Base-by-base conservation (phyloP, 352 stramenopile species). In the Plasmopara viticola region DNA sequence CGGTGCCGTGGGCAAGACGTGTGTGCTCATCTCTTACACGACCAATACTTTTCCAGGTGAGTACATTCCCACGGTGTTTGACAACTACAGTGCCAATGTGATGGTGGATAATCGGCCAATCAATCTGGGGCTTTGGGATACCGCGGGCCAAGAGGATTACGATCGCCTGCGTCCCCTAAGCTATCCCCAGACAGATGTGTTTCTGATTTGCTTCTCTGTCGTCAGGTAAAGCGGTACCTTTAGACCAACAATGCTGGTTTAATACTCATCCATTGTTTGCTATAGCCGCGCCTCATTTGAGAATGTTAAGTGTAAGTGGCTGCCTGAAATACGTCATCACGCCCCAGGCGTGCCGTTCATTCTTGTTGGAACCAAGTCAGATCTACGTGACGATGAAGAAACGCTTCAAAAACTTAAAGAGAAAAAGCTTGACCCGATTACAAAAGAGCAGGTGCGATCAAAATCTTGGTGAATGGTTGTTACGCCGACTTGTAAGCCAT, bases 51-150 rank as follows among this genome's bases (percentile, higher is more conserved):
- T 98, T 66, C 94, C 93, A 8, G 86, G 87, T 61, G 92, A 98
- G 61, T 98, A 98, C 78, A 98, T 98, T 68, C 94, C 95, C 46
- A 98, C 95, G 12, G 88, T 97, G 17, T 96, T 97, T 68, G 87
- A 97, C 66, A 96, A 96, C 74, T 96, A 96, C 70, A 95, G 81
- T 53, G 86, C 87, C 33, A 96, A 95, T 50, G 86, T 96, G 34
- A 95, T 95, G 79, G 90, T 97, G 47, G 89, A 97, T 60, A 84
- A 81, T 60, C 94, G 95, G 59, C 94, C 92, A 30, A 96, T 98
- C 66, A 98, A 97, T 68, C 66, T 98, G 20, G 92, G 92, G 29
- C 74, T 98, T 13, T 98, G 95, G 95, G 95, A 98, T 84, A 98
- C 95, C 2, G 95, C 94, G 14, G 94, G 95, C 41, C 94, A 98